Conservation (phyloP, 768 basidiomycete genomes). For the Hirschioporus abietinus region DNA sequence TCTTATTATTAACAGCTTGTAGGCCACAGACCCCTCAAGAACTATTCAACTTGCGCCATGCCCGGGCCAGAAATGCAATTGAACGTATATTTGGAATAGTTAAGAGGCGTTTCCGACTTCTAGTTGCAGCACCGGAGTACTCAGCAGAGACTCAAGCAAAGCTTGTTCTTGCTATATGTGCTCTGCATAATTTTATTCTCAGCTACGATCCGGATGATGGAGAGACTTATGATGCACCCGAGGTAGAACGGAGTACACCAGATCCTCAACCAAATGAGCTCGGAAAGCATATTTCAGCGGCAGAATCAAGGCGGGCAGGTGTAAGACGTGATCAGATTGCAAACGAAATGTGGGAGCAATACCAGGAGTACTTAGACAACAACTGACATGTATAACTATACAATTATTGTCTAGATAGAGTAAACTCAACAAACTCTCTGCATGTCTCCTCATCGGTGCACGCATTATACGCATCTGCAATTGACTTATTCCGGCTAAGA, state of each 20-base stretch:
- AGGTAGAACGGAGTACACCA: slow-evolving; percentile 6
- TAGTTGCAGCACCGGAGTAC: slow-evolving; percentile 13
- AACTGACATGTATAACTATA: too few relatives aligned
- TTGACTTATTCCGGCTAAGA: too few relatives aligned
- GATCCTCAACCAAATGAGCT: neutral
- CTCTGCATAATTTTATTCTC: slow-evolving; percentile 24
- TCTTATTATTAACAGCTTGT: neutral
- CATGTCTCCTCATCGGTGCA: too few relatives aligned
- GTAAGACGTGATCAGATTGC: slow-evolving; percentile 11
- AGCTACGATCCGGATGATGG: slow-evolving; percentile 12
- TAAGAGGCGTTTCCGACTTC: slow-evolving; percentile 18
- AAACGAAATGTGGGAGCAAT: slow-evolving; percentile 12
- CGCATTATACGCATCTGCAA: too few relatives aligned
- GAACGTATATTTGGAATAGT: too few relatives aligned
- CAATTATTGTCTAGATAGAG: too few relatives aligned
- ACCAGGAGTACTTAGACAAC: slow-evolving; percentile 3
- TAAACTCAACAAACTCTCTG: too few relatives aligned
- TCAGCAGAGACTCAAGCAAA: slow-evolving; percentile 17
- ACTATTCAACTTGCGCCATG: slow-evolving; percentile 23
- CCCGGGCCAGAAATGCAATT: slow-evolving; percentile 18
- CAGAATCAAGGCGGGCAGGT: slow-evolving; percentile 3
- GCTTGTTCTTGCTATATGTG: slow-evolving; percentile 20
- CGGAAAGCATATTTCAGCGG: neutral
- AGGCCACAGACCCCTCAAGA: slow-evolving; percentile 17
- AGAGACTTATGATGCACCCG: slow-evolving; percentile 2